Percentiles rank a stretch among this genome's conserved stretches.
phyloP scores from a whole-genome alignment of 2,329 filamentous ascomycete species.

The Akanthomyces uredinophilus region DNA sequence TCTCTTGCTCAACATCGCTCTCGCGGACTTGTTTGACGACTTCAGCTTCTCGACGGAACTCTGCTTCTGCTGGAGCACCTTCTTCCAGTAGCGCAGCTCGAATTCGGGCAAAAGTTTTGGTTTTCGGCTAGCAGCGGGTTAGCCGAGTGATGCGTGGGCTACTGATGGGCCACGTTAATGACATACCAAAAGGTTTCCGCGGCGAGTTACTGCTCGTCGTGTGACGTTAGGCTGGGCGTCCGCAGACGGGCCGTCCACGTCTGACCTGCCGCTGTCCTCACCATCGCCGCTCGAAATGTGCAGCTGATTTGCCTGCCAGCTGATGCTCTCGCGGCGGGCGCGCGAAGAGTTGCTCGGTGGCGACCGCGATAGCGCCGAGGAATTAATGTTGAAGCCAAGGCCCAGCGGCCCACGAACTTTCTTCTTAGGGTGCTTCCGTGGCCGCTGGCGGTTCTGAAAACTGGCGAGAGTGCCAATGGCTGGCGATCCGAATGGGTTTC shows the following conservation, averaged over 20 bases:
- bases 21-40: slow-evolving; percentile 94
- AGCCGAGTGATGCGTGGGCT: not conserved
- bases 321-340: slow-evolving; percentile 79
- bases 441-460: slow-evolving; percentile 71
- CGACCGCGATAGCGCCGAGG: slow-evolving; percentile 58
- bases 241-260: slow-evolving; percentile 43
- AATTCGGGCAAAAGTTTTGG: slow-evolving; percentile 91
- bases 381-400: slow-evolving; percentile 44
- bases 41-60: slow-evolving; percentile 86
- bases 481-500: slow-evolving; percentile 15
- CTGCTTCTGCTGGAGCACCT: slow-evolving; percentile 77
- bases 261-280: slow-evolving; percentile 56
- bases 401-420: slow-evolving; percentile 45
- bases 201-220: slow-evolving; percentile 73
- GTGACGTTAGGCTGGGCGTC: slow-evolving; percentile 70
- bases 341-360: slow-evolving; percentile 55
- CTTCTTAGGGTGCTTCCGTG: slow-evolving; percentile 62
- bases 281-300: slow-evolving; percentile 69
- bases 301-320: slow-evolving; percentile 82
- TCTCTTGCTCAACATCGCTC: slow-evolving; percentile 65
- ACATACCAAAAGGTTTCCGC: slow-evolving; percentile 80
- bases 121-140: slow-evolving; percentile 66
- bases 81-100: slow-evolving; percentile 87
- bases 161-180: slow-evolving; percentile 12
- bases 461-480: slow-evolving; percentile 60